phyloP scores from a whole-genome alignment of 805 yeast species.

The Candida maesae region DNA sequence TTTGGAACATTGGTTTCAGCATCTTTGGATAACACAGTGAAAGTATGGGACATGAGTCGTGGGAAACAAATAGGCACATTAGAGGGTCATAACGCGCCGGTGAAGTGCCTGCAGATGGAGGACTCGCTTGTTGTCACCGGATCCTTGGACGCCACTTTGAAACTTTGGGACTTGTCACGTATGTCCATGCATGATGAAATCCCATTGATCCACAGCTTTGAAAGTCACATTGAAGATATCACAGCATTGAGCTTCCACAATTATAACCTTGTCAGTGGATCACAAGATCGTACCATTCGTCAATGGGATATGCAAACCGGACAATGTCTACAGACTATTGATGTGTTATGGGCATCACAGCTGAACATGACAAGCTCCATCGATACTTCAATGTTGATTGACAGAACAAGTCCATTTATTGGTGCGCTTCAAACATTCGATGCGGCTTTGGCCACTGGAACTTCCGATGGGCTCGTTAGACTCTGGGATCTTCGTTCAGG shows the following conservation, averaged over 20 bases:
- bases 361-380: conserved; percentile 16
- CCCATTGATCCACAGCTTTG: conserved; percentile 47
- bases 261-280: conserved; percentile 59
- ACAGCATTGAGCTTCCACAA: conserved; percentile 57
- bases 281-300: conserved; percentile 66
- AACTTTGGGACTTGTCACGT: conserved; percentile 52
- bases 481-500: conserved; percentile 76
- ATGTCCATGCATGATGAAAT: conserved; percentile 26
- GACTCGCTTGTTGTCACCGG: conserved; percentile 50
- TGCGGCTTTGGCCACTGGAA: conserved; percentile 76
- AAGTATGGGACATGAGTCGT: conserved; percentile 77
- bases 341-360: conserved; percentile 57
- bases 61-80: conserved; percentile 47
- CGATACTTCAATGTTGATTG: conserved; percentile 13
- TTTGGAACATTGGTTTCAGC: conserved; percentile 78
- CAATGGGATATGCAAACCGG: conserved; percentile 74
- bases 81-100: conserved; percentile 59
- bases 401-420: conserved; percentile 39
- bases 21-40: conserved; percentile 69
- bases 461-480: conserved; percentile 70
- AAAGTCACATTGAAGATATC: conserved; percentile 63
- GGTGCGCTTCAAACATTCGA: conserved; percentile 70
- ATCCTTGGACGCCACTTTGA: conserved; percentile 57
- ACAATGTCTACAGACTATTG: conserved; percentile 65
- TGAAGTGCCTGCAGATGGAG: conserved; percentile 56